phyloP scores from a whole-genome alignment of 805 yeast genomes.

The Tanozyma kutaoensis region DNA sequence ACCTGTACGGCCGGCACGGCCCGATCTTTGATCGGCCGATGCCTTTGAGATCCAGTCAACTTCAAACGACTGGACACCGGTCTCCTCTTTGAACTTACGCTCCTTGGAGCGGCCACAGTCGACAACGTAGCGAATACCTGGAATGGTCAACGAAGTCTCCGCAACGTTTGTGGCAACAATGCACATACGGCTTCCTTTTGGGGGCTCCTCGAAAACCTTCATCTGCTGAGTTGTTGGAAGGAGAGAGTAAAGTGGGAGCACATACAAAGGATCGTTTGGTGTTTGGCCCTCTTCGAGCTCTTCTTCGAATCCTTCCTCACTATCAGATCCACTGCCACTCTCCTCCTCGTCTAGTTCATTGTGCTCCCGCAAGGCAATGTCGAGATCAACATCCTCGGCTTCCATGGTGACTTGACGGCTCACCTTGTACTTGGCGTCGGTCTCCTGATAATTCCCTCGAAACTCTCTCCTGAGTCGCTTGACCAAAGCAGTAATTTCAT shows the following conservation, averaged over 20 bases:
- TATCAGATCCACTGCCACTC: conserved; percentile 33
- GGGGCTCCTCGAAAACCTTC: conserved; percentile 81
- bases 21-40: conserved; percentile 87
- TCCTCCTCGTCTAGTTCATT: conserved; percentile 40
- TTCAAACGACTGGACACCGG: conserved; percentile 88
- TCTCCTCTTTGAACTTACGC: conserved; percentile 64
- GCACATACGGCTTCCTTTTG: conserved; percentile 75
- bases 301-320: conserved; percentile 65
- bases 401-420: conserved; percentile 60
- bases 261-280: conserved; percentile 69
- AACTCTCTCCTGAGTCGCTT: conserved; percentile 55
- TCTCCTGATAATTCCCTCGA: conserved; percentile 23
- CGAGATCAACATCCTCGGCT: conserved; percentile 78
- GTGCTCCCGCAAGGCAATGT: conserved; percentile 29
- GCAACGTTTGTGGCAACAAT: conserved; percentile 97
- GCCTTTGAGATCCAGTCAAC: conserved; percentile 92
- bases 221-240: conserved; percentile 92
- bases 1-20: conserved; percentile 97
- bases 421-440: conserved; percentile 28
- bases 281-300: conserved; percentile 57
- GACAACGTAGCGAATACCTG: conserved; percentile 87
- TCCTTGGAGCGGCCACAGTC: conserved; percentile 94
- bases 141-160: conserved; percentile 93
- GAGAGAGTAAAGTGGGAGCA: conserved; percentile 82
- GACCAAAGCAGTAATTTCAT: conserved; percentile 73